Percentiles rank a stretch among this genome's conserved stretches.
These are phyloP conservation scores for Alisma plantagoaquatica DNA, from an alignment of 106 monocot species.

Conservation along the genomic window DNA sequence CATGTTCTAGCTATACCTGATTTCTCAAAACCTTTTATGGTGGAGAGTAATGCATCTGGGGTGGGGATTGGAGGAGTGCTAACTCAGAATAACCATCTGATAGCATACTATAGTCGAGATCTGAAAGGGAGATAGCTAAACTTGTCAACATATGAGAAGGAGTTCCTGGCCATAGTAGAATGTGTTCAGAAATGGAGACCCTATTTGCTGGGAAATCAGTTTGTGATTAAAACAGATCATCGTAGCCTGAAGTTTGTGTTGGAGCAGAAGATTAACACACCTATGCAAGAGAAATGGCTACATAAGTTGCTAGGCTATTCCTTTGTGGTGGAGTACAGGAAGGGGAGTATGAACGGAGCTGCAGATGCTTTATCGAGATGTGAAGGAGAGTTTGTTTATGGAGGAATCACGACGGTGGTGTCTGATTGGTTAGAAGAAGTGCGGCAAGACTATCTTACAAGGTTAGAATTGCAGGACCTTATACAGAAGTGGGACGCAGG, in stretches of 20 bases:
- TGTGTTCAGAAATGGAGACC: slow-evolving; percentile 3
- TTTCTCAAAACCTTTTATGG: neutral
- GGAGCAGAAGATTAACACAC: slow-evolving; percentile 3
- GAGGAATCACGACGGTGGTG: no score
- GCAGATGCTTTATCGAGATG: slow-evolving; percentile 1
- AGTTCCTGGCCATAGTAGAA: neutral
- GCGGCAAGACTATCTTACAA: no score
- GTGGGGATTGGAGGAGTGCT: neutral
- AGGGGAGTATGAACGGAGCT: neutral
- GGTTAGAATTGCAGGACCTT: no score
- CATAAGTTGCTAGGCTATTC: neutral
- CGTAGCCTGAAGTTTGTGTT: neutral
- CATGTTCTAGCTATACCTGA: neutral
- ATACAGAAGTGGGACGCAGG: no score
- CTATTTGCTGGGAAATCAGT: slow-evolving; percentile 1
- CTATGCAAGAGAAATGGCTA: slow-evolving; percentile 10
- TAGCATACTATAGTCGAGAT: neutral
- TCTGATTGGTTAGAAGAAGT: no score
- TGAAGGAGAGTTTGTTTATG: neutral
- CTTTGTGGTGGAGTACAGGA: neutral
- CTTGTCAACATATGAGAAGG: slow-evolving; percentile 3
- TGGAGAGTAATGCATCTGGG: neutral
- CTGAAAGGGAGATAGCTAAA: neutral
- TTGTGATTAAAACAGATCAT: slow-evolving; percentile 9
- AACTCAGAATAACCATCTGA: neutral